These are phyloP conservation scores for Steccherinum ochraceum DNA, from an alignment of 768 basidiomycete genomes.

Conservation along the genomic window DNA sequence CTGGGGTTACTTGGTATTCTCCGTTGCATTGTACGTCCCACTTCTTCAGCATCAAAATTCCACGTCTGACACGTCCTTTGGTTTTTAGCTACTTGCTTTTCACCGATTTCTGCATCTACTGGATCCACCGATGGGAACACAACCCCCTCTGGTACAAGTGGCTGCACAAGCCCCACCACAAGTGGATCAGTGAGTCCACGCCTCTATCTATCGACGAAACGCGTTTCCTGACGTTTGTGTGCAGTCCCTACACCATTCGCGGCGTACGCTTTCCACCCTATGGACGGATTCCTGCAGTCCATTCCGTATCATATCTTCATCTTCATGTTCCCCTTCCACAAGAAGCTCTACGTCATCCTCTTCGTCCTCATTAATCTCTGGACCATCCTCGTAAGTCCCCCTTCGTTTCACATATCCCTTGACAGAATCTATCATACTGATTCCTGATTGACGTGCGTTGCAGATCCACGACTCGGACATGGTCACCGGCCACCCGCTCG, in stretches of 20 bases:
- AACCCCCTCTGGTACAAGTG: constrained; percentile 81
- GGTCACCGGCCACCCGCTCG: constrained; percentile 86
- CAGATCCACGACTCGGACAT: constrained; percentile 99
- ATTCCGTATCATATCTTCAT: constrained; percentile 92
- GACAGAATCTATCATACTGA: not conserved
- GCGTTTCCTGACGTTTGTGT: constrained; percentile 4
- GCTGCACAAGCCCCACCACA: constrained; percentile 97
- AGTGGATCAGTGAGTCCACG: constrained; percentile 81
- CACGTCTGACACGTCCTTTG: constrained; percentile 9
- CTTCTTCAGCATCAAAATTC: not conserved
- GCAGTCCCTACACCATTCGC: constrained; percentile 95
- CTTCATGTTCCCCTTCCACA: constrained; percentile 87
- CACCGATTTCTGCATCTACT: constrained; percentile 94
- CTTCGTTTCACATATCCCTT: too few species aligned
- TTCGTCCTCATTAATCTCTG: constrained; percentile 94
- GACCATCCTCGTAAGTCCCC: constrained; percentile 77
- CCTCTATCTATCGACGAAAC: not conserved
- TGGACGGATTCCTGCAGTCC: constrained; percentile 93
- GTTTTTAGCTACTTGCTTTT: constrained; percentile 63
- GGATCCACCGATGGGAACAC: constrained; percentile 92
- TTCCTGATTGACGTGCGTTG: not conserved
- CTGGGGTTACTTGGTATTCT: constrained; percentile 62
- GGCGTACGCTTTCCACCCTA: constrained; percentile 94
- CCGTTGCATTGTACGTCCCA: constrained; percentile 55
- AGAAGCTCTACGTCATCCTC: constrained; percentile 72